A percentile compares a stretch with the other conserved stretches of the same genome.
phyloP scores from a whole-genome alignment of 2,329 filamentous ascomycete genomes.

The Verticillium zaregamsianum region DNA sequence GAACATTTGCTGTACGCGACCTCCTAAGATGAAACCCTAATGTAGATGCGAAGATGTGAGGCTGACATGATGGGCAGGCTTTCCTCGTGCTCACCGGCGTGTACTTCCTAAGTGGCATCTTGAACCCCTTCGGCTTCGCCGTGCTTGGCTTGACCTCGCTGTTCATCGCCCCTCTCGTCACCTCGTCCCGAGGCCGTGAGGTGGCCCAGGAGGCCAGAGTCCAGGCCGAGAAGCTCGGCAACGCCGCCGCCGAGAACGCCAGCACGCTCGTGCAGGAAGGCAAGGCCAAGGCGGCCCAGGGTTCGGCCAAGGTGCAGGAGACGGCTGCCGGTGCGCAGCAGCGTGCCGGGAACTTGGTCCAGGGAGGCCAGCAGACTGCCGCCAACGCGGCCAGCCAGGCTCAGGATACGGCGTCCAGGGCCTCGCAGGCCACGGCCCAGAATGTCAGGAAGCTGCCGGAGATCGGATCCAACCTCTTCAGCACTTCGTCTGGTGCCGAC shows the following conservation, averaged over 20 bases:
- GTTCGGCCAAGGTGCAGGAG: not conserved
- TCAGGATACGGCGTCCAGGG: not conserved
- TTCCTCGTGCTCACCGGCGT: not conserved
- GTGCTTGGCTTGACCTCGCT: conserved; percentile 1
- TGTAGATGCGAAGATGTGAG: no score
- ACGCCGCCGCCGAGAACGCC: conserved; percentile 1
- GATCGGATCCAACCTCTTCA: not conserved
- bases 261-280: conserved; percentile 2
- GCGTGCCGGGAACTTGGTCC: not conserved
- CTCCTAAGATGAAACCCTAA: no score
- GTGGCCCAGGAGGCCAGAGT: not conserved
- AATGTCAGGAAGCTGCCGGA: not conserved
- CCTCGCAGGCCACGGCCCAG: not conserved
- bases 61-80: not conserved
- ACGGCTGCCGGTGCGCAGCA: not conserved
- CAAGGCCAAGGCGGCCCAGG: conserved; percentile 2
- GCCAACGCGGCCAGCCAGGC: not conserved
- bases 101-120: not conserved
- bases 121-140: conserved; percentile 4
- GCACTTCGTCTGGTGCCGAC: not conserved
- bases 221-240: conserved; percentile 5
- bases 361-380: not conserved
- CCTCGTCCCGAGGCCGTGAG: conserved; percentile 1
- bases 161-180: conserved; percentile 5
- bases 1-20: conserved; percentile 3